Evolutionary conservation across 1,139 yeast species (phyloP).

Genomic region (Sugiyamaella japonica): DNA sequence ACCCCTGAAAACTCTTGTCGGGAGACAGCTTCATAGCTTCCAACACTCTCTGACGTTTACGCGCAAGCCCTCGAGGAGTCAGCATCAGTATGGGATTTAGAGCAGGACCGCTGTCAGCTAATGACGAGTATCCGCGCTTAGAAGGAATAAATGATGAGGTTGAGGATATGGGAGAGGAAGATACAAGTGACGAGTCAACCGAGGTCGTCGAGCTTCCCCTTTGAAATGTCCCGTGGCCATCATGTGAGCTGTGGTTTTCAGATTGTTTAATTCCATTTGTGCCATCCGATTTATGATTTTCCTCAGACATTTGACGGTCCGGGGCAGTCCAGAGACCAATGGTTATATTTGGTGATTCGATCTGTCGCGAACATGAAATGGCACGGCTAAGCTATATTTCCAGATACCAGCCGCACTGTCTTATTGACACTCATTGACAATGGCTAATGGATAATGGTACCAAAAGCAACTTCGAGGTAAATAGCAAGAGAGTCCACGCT

Average conservation of each 20-base stretch:
- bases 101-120: background rate
- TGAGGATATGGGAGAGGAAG: background rate
- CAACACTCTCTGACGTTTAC: conserved; percentile 12
- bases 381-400: too few relatives aligned
- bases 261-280: background rate
- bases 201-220: background rate
- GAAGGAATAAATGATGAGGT: background rate
- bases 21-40: conserved; percentile 9
- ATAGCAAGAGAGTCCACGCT: too few relatives aligned
- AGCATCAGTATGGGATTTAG: conserved; percentile 18
- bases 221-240: background rate
- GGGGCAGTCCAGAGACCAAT: background rate
- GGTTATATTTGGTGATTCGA: too few relatives aligned
- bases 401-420: too few relatives aligned
- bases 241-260: background rate
- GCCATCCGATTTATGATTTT: conserved; percentile 1
- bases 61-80: conserved; percentile 17
- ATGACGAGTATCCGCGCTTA: background rate
- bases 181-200: background rate
- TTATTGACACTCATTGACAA: too few relatives aligned
- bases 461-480: too few relatives aligned
- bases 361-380: too few relatives aligned
- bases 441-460: too few relatives aligned
- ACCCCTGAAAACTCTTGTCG: background rate
- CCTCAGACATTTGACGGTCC: conserved; percentile 2